Evolutionary conservation across 169 alveolate genomes (phyloP).

Genomic region (Babesia caballi): DNA sequence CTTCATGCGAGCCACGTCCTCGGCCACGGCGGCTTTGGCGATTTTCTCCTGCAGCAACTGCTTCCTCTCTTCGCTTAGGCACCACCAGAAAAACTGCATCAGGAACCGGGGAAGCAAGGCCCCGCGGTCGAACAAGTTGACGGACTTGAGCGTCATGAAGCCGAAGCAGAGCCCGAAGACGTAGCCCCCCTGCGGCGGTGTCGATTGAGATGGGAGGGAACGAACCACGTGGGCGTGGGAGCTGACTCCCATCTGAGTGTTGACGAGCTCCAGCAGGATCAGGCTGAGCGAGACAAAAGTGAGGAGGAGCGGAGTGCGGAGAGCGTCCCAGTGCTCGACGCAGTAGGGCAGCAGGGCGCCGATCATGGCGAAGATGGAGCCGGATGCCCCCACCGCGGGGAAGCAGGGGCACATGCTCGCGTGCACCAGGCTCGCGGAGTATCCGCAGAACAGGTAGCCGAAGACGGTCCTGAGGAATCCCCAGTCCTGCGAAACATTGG

Average conservation of each 20-base stretch:
- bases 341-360: conserved; percentile 83
- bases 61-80: background rate
- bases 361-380: conserved; percentile 81
- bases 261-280: background rate
- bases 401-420: conserved; percentile 84
- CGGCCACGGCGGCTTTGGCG: background rate
- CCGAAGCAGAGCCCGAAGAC: conserved; percentile 77
- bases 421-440: conserved; percentile 77
- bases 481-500: conserved; percentile 74
- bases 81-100: background rate
- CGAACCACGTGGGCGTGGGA: conserved; percentile 12
- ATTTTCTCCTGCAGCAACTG: background rate
- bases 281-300: conserved; percentile 58
- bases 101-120: conserved; percentile 32
- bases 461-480: conserved; percentile 80
- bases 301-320: conserved; percentile 73
- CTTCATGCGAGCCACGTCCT: conserved; percentile 13
- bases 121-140: conserved; percentile 69
- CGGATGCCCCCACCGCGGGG: conserved; percentile 85
- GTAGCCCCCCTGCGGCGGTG: conserved; percentile 69
- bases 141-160: conserved; percentile 73
- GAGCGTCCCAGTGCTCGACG: conserved; percentile 80
- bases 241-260: background rate
- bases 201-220: background rate
- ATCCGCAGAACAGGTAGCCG: conserved; percentile 71